phyloP scores from a whole-genome alignment of 108 stramenopile species.

The Cyclotella choctawhatcheeana region DNA sequence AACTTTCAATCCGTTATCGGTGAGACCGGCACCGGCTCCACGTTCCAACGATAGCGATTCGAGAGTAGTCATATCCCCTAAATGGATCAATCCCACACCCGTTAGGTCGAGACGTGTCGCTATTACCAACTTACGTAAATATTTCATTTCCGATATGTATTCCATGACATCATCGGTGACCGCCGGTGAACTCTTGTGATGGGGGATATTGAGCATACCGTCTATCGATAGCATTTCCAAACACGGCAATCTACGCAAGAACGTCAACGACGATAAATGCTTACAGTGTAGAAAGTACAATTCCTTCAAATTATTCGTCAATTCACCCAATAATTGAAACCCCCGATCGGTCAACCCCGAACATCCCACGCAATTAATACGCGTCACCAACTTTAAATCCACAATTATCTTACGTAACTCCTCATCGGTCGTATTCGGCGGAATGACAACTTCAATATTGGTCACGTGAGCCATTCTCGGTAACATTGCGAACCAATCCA shows the following conservation, averaged over 20 bases:
- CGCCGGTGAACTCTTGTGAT: constrained; percentile 30
- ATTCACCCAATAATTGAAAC: constrained; percentile 22
- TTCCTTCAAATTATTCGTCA: constrained; percentile 37
- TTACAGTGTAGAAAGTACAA: constrained; percentile 51
- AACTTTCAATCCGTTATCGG: constrained; percentile 46
- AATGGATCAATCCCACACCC: constrained; percentile 41
- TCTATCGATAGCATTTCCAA: constrained; percentile 40
- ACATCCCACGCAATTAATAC: constrained; percentile 46
- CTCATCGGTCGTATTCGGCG: constrained; percentile 29
- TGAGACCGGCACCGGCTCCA: constrained; percentile 45
- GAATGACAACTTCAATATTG: constrained; percentile 41
- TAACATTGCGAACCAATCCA: constrained; percentile 43
- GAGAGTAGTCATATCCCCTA: constrained; percentile 28
- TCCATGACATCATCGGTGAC: constrained; percentile 35
- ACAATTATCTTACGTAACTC: constrained; percentile 26
- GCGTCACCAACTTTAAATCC: constrained; percentile 26
- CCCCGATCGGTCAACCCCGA: constrained; percentile 34
- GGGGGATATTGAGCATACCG: constrained; percentile 37
- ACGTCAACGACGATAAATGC: constrained; percentile 35
- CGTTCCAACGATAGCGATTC: constrained; percentile 46
- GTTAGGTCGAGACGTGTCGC: constrained; percentile 38
- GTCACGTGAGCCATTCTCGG: constrained; percentile 13
- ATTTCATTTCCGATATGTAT: constrained; percentile 27
- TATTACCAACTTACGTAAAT: constrained; percentile 33
- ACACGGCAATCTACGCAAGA: constrained; percentile 20